These are phyloP conservation scores for Aspergillus funiculosus DNA, from an alignment of 495 filamentous ascomycete genomes.

Conservation along the genomic window DNA sequence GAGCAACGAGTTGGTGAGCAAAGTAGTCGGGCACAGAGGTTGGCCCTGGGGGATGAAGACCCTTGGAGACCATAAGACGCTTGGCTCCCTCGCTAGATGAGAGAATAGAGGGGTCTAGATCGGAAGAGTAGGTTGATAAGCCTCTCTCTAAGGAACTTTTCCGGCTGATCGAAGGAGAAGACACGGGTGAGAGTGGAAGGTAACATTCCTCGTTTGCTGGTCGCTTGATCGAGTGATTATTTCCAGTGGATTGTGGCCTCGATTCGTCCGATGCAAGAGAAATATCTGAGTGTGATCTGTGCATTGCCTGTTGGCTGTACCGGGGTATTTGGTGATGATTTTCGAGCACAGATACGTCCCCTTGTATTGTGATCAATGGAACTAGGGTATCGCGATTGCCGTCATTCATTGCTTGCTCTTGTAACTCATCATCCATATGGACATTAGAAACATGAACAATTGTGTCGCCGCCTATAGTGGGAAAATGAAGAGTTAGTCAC, in stretches of 20 bases:
- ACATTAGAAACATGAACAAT: conserved; percentile 23
- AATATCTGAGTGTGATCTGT: neutral
- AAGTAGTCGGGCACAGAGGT: conserved; percentile 17
- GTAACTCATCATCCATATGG: conserved; percentile 19
- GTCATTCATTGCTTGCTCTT: neutral
- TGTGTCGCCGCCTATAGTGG: conserved; percentile 21
- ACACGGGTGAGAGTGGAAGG: conserved; percentile 17
- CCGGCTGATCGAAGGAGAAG: conserved; percentile 16
- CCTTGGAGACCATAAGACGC: conserved; percentile 3
- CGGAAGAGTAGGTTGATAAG: conserved; percentile 15
- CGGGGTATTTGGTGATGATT: neutral
- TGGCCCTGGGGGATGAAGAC: conserved; percentile 2
- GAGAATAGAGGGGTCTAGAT: conserved; percentile 15
- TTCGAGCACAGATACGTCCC: conserved; percentile 19
- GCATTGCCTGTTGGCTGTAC: neutral
- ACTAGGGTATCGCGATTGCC: neutral
- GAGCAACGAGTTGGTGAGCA: conserved; percentile 12
- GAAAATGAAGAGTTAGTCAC: conserved; percentile 1
- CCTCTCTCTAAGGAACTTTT: conserved; percentile 20
- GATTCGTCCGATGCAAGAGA: neutral
- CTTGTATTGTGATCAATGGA: neutral
- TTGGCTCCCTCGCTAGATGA: conserved; percentile 6
- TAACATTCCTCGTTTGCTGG: conserved; percentile 5
- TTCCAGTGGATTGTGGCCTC: neutral
- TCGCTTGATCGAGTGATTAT: conserved; percentile 7